These are phyloP conservation scores for Acanthamoeba healyi DNA, from an alignment of 208 protist genomes.

Conservation along the genomic window DNA sequence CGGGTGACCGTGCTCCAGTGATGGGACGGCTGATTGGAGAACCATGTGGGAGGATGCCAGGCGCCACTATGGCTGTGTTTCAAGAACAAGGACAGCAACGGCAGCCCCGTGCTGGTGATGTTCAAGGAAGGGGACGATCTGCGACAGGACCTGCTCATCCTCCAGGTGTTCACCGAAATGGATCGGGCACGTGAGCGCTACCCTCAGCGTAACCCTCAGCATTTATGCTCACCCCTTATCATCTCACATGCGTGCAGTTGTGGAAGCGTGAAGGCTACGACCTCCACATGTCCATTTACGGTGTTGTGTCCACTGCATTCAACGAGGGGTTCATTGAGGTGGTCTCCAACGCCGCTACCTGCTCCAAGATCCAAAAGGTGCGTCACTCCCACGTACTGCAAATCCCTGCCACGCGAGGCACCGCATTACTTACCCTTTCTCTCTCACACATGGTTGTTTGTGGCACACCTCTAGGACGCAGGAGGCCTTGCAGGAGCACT, in stretches of 20 bases:
- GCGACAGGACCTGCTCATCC: constrained; percentile 79
- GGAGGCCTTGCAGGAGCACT: constrained; percentile 79
- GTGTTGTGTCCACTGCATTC: constrained; percentile 87
- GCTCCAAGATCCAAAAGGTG: constrained; percentile 86
- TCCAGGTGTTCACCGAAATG: constrained; percentile 87
- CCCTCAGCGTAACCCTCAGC: constrained; percentile 90
- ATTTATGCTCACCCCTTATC: constrained; percentile 86
- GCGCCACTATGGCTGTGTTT: constrained; percentile 87
- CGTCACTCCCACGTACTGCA: neutral
- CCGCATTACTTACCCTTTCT: too few relatives aligned
- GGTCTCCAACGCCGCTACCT: constrained; percentile 87
- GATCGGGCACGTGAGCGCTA: constrained; percentile 88
- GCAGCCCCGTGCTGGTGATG: constrained; percentile 76
- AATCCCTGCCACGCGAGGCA: neutral
- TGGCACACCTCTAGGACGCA: constrained; percentile 74
- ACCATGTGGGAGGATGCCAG: too few relatives aligned
- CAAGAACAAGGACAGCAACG: constrained; percentile 81
- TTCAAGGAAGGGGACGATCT: constrained; percentile 91
- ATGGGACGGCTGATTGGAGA: too few relatives aligned
- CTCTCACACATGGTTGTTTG: neutral
- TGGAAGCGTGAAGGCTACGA: constrained; percentile 84
- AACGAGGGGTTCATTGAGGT: constrained; percentile 90
- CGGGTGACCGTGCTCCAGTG: neutral
- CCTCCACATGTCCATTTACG: constrained; percentile 85
- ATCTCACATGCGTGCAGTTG: constrained; percentile 79